phyloP scores from a whole-genome alignment of 129 eudicot species.

The Artemisia annua region DNA sequence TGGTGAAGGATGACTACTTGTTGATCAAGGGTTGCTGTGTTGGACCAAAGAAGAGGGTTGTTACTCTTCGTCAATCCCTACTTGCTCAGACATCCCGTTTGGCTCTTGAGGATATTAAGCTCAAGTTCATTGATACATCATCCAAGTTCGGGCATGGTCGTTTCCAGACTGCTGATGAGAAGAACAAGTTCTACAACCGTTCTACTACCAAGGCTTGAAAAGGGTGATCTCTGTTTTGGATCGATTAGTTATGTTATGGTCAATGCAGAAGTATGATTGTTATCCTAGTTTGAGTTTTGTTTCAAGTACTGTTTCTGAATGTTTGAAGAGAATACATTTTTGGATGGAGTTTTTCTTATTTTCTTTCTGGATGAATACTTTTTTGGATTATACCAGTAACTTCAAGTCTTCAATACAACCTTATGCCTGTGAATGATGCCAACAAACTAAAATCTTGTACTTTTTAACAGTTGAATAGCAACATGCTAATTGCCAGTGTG shows the following conservation, averaged over 20 bases:
- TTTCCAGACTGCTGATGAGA: conserved; percentile 58
- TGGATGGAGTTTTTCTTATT: conserved; percentile 26
- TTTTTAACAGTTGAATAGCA: too few relatives aligned
- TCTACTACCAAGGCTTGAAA: conserved; percentile 30
- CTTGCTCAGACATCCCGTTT: conserved; percentile 54
- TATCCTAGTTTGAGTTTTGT: not conserved
- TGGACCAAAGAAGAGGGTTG: conserved; percentile 60
- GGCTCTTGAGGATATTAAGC: conserved; percentile 54
- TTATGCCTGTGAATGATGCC: too few relatives aligned
- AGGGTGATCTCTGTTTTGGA: not conserved
- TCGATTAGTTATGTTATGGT: not conserved
- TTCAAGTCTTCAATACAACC: too few relatives aligned
- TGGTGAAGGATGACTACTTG: conserved; percentile 52
- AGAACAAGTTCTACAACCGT: conserved; percentile 42
- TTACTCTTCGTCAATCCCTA: conserved; percentile 47
- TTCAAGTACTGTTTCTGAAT: conserved; percentile 7
- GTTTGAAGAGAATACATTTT: conserved; percentile 17
- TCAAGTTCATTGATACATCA: conserved; percentile 56
- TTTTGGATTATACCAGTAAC: too few relatives aligned
- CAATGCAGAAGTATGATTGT: not conserved
- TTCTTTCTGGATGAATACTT: not conserved
- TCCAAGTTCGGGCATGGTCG: conserved; percentile 65
- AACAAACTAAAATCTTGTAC: too few relatives aligned
- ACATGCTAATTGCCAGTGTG: too few relatives aligned
- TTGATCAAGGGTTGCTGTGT: conserved; percentile 59